These are phyloP conservation scores for Vitellaria paradoxa DNA, from an alignment of 179 eudicot genomes.

Conservation along the genomic window DNA sequence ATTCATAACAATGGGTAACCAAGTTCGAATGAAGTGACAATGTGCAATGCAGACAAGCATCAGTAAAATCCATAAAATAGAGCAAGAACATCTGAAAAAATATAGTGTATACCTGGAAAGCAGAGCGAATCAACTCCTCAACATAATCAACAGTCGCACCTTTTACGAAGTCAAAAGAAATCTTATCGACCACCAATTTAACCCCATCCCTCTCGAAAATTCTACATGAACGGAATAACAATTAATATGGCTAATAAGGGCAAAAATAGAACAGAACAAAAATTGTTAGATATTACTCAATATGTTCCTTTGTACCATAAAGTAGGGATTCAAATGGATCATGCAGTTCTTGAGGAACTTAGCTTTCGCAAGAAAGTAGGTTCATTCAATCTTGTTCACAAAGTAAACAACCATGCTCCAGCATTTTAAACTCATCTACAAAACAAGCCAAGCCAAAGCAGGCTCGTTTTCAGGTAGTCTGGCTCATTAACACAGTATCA, in stretches of 20 bases:
- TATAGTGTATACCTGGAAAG: slow-evolving; percentile 69
- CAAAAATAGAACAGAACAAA: too few species aligned
- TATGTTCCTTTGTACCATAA: neutral
- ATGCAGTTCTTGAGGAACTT: neutral
- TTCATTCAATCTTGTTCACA: too few species aligned
- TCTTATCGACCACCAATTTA: slow-evolving; percentile 79
- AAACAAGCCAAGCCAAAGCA: neutral
- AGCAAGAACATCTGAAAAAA: neutral
- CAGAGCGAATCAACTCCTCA: slow-evolving; percentile 95
- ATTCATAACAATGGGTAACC: neutral
- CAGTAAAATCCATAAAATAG: neutral
- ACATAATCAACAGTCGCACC: slow-evolving; percentile 95
- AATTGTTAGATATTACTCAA: slow-evolving; percentile 1
- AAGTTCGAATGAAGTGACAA: neutral
- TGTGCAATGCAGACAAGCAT: too few species aligned
- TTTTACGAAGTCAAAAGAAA: slow-evolving; percentile 88
- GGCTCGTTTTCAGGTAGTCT: neutral
- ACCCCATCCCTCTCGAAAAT: slow-evolving; percentile 87
- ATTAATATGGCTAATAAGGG: neutral
- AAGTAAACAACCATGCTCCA: neutral
- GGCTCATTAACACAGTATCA: neutral
- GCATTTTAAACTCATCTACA: neutral
- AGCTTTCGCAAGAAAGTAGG: neutral
- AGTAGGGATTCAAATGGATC: neutral
- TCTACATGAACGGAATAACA: slow-evolving; percentile 32